A percentile compares a stretch with the other conserved stretches of the same genome.
Evolutionary conservation across 129 eudicot species (phyloP).

Genomic region (Flaveria ramosissima): DNA sequence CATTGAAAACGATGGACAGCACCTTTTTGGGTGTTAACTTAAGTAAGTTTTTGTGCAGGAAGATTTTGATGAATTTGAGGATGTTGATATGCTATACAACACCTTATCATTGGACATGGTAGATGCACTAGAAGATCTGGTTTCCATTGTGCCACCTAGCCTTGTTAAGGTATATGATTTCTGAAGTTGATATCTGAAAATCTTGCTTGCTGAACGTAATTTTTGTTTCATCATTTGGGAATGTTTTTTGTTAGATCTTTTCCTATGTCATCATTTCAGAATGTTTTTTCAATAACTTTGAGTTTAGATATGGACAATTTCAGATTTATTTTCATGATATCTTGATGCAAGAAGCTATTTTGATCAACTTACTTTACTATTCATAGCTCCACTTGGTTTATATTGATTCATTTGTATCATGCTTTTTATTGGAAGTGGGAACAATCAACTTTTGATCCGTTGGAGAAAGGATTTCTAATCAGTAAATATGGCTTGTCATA

Average conservation of each 20-base stretch:
- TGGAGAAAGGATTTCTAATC: background rate
- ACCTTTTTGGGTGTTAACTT: slow-evolving; percentile 5
- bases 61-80: slow-evolving; percentile 94
- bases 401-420: background rate
- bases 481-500: background rate
- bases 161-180: slow-evolving; percentile 73
- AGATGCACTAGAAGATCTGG: slow-evolving; percentile 97
- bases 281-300: background rate
- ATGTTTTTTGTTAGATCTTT: background rate
- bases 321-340: slow-evolving; percentile 19
- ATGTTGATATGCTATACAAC: slow-evolving; percentile 92
- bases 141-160: slow-evolving; percentile 74
- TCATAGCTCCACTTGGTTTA: background rate
- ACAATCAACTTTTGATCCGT: background rate
- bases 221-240: background rate
- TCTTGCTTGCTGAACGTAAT: slow-evolving; percentile 12
- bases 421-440: background rate
- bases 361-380: background rate
- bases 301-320: slow-evolving; percentile 1
- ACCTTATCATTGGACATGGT: slow-evolving; percentile 90
- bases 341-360: slow-evolving; percentile 2
- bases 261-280: background rate
- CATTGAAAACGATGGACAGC: slow-evolving; percentile 8
- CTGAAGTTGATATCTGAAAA: slow-evolving; percentile 4
- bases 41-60: slow-evolving; percentile 52